These are phyloP conservation scores for Ceratobasidium sp. DNA, from an alignment of 1,284 basidiomycete genomes.

Conservation along the genomic window DNA sequence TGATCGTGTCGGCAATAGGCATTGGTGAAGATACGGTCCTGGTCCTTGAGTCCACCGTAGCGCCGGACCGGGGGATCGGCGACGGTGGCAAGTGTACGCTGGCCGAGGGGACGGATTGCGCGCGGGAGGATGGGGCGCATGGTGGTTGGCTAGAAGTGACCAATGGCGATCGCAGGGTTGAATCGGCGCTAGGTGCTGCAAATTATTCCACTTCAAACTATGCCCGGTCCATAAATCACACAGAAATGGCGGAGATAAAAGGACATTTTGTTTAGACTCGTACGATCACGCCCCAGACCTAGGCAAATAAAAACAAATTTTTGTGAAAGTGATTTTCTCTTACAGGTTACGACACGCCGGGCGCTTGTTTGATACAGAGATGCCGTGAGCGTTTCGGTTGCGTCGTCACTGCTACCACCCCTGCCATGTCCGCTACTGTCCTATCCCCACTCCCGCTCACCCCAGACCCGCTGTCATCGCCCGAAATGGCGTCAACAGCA, in stretches of 20 bases:
- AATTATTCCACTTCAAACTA: not conserved
- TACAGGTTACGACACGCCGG: not conserved
- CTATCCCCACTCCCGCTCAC: not conserved
- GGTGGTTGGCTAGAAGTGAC: conserved; percentile 15
- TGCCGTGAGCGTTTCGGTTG: conserved; percentile 26
- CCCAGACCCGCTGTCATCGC: not conserved
- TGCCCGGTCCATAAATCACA: not conserved
- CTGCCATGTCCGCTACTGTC: conserved; percentile 36
- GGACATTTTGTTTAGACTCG: not conserved
- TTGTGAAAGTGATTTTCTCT: not conserved
- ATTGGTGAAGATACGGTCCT: conserved; percentile 94
- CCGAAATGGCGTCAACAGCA: not conserved
- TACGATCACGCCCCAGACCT: not conserved
- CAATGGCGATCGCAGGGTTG: conserved; percentile 42
- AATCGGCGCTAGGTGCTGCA: conserved; percentile 18
- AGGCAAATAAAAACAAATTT: not conserved
- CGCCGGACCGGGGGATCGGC: conserved; percentile 81
- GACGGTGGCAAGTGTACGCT: conserved; percentile 77
- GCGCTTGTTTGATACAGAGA: conserved; percentile 11
- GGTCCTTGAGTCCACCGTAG: conserved; percentile 92
- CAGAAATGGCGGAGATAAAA: not conserved
- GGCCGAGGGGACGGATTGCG: not conserved
- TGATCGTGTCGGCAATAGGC: conserved; percentile 87
- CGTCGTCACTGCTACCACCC: conserved; percentile 20
- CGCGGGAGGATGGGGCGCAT: conserved; percentile 33